phyloP scores from a whole-genome alignment of 129 eudicot species.

The Apium graveolens region DNA sequence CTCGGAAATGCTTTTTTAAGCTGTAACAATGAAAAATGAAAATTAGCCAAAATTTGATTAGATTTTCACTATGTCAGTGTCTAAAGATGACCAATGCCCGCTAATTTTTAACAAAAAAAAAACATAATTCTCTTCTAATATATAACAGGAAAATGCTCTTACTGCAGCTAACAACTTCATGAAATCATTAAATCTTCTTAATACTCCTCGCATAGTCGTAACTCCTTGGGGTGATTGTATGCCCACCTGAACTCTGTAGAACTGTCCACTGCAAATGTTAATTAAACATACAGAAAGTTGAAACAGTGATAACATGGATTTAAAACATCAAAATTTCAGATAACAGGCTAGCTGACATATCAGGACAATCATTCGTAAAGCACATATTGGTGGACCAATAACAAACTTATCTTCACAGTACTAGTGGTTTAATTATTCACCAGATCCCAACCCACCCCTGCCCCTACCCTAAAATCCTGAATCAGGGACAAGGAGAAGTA shows the following conservation, averaged over 20 bases:
- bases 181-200: constrained; percentile 97
- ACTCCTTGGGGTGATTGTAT: constrained; percentile 88
- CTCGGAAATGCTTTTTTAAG: constrained; percentile 62
- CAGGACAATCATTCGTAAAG: neutral
- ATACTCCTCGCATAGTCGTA: constrained; percentile 71
- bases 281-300: constrained; percentile 11
- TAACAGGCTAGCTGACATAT: neutral
- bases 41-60: constrained; percentile 5
- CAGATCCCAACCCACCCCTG: neutral
- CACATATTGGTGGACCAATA: neutral
- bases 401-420: neutral
- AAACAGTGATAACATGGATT: neutral
- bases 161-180: constrained; percentile 83
- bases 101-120: constrained; percentile 1
- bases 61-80: neutral
- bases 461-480: neutral
- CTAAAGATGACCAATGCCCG: neutral
- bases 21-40: constrained; percentile 31
- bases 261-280: constrained; percentile 65
- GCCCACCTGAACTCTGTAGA: constrained; percentile 94
- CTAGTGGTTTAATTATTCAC: neutral
- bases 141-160: constrained; percentile 25
- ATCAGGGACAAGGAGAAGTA: neutral
- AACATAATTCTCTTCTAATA: neutral
- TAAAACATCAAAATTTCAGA: neutral